Base-by-base conservation (phyloP, 345 rosid genomes). In the Rhodomyrtus tomentosa region DNA sequence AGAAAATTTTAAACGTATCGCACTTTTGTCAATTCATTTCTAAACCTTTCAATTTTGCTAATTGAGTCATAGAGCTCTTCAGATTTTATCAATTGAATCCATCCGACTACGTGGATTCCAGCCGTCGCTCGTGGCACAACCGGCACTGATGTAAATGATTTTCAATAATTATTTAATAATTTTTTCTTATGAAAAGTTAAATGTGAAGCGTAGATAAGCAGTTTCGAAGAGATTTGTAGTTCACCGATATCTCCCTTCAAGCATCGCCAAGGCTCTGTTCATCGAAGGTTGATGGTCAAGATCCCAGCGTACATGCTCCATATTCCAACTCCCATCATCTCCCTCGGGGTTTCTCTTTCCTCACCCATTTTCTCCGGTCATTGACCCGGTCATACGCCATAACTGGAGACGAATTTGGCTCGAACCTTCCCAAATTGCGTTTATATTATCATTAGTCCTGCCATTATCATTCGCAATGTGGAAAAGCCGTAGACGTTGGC, bases 321-420 rank as follows among this genome's bases (percentile, higher is more conserved):
- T 2, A 56, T 5, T 56, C 32, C 68, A 56, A n/a, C 68, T 56
- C 13, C 27, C 13, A 55, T 55, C 29, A 55, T 55, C 59, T 10
- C 25, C 27, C 27, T 25, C 13, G 27, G 5, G 29, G 13, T n/a
- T 2, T 55, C 11, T 11, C 3, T 55, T 25, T 55, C 29, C 59
- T 55, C 59, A 10, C 27, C 59, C 12, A 10, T 12, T 14, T 5
- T 25, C 27, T 56, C 68, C 32, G 1, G 15, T n/a, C 68, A n/a
- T n/a, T 0, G 32, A 56, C 32, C 0, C 6, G 18, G 0, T 12
- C 0, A 5, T 12, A 56, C 3, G 29, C 68, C 68, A 25, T 8
- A n/a, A n/a, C 16, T 27, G 32, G 29, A 56, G n/a, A 56, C 29
- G 29, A 56, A 56, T 56, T 56, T n/a, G 68, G 68, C 68, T 56